Percentiles rank a stretch among this genome's conserved stretches.
These are phyloP conservation scores for Capronia coronata DNA, from an alignment of 2,329 filamentous ascomycete genomes.

Conservation along the genomic window DNA sequence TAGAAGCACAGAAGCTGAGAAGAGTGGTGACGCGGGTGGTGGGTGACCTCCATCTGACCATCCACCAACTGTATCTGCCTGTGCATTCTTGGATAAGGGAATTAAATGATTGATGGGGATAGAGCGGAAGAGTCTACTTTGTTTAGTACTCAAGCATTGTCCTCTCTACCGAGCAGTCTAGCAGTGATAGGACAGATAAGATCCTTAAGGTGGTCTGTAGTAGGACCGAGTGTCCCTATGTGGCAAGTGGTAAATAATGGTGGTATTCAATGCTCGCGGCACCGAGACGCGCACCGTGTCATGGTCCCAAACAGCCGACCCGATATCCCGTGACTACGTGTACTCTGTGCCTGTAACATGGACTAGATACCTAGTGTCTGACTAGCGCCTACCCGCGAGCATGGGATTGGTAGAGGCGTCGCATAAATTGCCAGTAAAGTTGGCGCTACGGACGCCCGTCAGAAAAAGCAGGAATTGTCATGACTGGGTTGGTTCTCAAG, in stretches of 20 bases:
- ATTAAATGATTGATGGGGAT: no score
- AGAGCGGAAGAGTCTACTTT: no score
- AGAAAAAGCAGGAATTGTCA: not conserved
- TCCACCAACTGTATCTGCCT: no score
- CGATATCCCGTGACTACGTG: constrained; percentile 1
- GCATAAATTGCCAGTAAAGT: not conserved
- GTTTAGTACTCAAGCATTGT: no score
- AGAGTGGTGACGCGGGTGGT: not conserved
- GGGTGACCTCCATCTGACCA: no score
- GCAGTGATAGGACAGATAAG: no score
- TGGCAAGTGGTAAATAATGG: no score
- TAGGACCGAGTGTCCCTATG: no score
- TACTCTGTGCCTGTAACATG: not conserved
- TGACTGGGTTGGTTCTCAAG: not conserved
- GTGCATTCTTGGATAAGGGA: not conserved
- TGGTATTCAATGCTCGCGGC: no score
- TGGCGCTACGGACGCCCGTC: constrained; percentile 13
- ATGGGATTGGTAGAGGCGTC: not conserved
- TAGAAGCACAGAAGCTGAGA: not conserved
- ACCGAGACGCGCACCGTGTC: constrained; percentile 1
- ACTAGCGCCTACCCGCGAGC: not conserved
- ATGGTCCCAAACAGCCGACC: not conserved
- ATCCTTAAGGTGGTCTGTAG: no score
- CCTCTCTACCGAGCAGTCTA: no score
- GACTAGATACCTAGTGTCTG: no score